phyloP scores from a whole-genome alignment of 2,329 filamentous ascomycete genomes.

The Monosporascus sp. region DNA sequence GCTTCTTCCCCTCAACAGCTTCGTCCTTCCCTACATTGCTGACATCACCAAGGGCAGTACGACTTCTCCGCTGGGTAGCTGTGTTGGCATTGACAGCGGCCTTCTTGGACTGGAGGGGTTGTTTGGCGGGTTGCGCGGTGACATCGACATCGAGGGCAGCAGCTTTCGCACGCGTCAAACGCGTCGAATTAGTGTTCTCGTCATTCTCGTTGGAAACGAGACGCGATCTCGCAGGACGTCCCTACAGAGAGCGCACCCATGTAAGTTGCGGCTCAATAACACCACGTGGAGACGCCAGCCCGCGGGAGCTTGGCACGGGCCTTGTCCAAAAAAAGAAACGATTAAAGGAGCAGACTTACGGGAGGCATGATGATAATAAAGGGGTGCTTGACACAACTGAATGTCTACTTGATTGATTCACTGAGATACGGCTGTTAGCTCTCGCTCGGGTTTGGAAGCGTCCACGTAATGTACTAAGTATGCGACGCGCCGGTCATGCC shows the following conservation, averaged over 20 bases:
- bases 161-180: conserved; percentile 89
- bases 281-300: not conserved
- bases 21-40: conserved; percentile 89
- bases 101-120: conserved; percentile 68
- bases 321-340: not conserved
- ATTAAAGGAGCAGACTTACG: conserved; percentile 25
- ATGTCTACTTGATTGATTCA: not conserved
- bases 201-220: conserved; percentile 88
- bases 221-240: conserved; percentile 67
- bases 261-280: conserved; percentile 7
- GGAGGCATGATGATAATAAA: conserved; percentile 29
- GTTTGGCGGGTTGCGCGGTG: conserved; percentile 50
- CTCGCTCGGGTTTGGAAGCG: too few species aligned
- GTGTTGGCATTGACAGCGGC: conserved; percentile 44
- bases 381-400: not conserved
- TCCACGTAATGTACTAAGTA: too few species aligned
- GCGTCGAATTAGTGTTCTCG: conserved; percentile 75
- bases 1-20: conserved; percentile 69
- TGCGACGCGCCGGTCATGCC: too few species aligned
- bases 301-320: not conserved
- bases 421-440: not conserved
- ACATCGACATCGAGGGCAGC: conserved; percentile 66
- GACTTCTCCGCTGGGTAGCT: conserved; percentile 55
- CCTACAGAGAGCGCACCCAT: conserved; percentile 34
- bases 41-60: conserved; percentile 84